Evolutionary conservation across 345 rosid species (phyloP), one percentile per base, ranked within the genome.

Genomic region (Hibiscus trionum): DNA sequence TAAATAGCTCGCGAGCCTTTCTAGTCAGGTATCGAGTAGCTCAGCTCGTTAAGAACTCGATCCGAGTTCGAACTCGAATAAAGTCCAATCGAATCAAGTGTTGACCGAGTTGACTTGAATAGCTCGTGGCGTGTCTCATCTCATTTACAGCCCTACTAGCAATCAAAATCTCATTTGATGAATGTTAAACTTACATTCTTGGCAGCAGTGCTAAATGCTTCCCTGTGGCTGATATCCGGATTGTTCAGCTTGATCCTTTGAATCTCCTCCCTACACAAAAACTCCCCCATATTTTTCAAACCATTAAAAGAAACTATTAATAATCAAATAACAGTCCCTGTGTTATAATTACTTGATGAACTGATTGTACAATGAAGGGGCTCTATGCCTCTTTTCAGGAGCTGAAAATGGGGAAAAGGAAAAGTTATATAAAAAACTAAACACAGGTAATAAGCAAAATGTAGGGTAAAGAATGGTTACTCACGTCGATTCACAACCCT

Each of bases 161-260:
- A 4, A 35, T 35, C 37, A 35, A 35, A 35, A 35, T 35, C 6
- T 35, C 7, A 35, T 35, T 49, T 29, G 63, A 58, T 26, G 33
- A 60, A 29, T 60, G 2, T 8, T 7, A 49, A 19, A 53, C 87
- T 82, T 78, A 83, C 91, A 78, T 87, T 87, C 77, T 87, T 87
- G 1, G 91, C 91, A 29, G 91, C 91, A 21, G 88, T 80, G 79
- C 91, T 87, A 70, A 87, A 87, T 29, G 91, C 91, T 80, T 87
- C 91, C 74, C 87, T 83, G 58, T 87, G 91, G 77, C 58, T 85
- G 60, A 85, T 85, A 17, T 85, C 87, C 60, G 91, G 91, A 78
- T 87, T 87, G 66, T 81, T 79, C 61, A 86, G 83, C 79, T 87
- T 87, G 67, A 87, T 87, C 82, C 91, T 81, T 73, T 84, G 91